Evolutionary conservation across 176 grass and related monocot genomes (phyloP), one percentile per base, ranked within the genome.

Genomic region (Eragrostis curvula): DNA sequence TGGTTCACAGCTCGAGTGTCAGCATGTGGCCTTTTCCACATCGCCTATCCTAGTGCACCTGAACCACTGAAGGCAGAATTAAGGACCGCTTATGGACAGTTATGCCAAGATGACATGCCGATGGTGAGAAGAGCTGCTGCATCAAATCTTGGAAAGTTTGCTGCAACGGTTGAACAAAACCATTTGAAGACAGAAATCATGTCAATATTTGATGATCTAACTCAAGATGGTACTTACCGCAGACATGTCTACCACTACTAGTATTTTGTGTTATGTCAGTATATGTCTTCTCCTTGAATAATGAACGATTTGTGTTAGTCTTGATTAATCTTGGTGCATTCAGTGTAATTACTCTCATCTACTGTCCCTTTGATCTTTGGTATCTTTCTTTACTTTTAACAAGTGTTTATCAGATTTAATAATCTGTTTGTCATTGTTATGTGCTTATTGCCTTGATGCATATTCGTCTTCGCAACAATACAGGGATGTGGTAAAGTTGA

Each of bases 31-130:
- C 85, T 96, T 74, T 90, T 92, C 61, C 88, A 92, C 69, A 92
- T 96, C 61, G 93, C 88, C 32, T 96, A 96, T 84, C 81, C 93
- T 76, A 90, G 85, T 69, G 79, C 90, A 63, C 66, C 90, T 43
- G 90, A 96, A 18, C 87, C 83, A n/a, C 63, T 96, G 75, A 96
- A 92, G 70, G 55, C 79, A 69, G 93, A 96, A 80, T 71, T 96
- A 41, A 86, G 93, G 82, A 80, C 85, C 17, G 90, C 86, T 12
- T 96, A 92, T 73, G 75, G 90, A 3, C 93, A 96, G 30, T 79
- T 95, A 73, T 95, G 93, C 41, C 93, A 95, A 83, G 93, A 92
- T 73, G 93, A 95, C 85, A 90, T 92, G 87, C 93, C 87, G 79
- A 92, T 95, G 90, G 93, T 95, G 1, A 89, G 93, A 72, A 87